phyloP scores from a whole-genome alignment of 352 stramenopile genomes.

The Pythium scleroteichum region DNA sequence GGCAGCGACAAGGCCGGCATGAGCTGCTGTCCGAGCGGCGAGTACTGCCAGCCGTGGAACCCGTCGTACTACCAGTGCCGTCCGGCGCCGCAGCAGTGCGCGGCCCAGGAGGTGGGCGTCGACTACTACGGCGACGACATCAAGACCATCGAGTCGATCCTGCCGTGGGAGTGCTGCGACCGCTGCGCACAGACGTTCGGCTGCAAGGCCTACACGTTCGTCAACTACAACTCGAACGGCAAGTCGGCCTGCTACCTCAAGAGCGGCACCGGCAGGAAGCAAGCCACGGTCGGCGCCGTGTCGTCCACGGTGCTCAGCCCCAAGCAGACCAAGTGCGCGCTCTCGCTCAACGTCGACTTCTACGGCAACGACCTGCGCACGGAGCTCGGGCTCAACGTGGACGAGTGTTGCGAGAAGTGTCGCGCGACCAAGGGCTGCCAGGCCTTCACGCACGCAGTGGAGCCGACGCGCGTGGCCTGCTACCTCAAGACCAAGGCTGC shows the following conservation, averaged over 20 bases:
- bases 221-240: slow-evolving; percentile 37
- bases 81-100: slow-evolving; percentile 30
- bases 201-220: slow-evolving; percentile 54
- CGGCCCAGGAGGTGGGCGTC: slow-evolving; percentile 34
- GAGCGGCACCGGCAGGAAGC: slow-evolving; percentile 12
- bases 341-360: slow-evolving; percentile 31
- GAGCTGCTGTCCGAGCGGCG: slow-evolving; percentile 37
- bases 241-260: slow-evolving; percentile 30
- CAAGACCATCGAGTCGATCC: slow-evolving; percentile 33
- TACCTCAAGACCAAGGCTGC: slow-evolving; percentile 43
- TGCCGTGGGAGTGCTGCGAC: slow-evolving; percentile 41
- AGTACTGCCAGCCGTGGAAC: slow-evolving; percentile 54
- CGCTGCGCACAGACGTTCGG: slow-evolving; percentile 31
- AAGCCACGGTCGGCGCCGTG: slow-evolving; percentile 4
- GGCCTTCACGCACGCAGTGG: slow-evolving; percentile 50
- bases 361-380: slow-evolving; percentile 47
- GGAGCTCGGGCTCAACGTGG: slow-evolving; percentile 34
- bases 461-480: slow-evolving; percentile 39
- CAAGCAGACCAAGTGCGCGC: slow-evolving; percentile 1
- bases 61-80: slow-evolving; percentile 43
- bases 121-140: slow-evolving; percentile 44
- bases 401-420: slow-evolving; percentile 50
- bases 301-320: slow-evolving; percentile 5
- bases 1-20: slow-evolving; percentile 22
- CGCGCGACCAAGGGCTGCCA: slow-evolving; percentile 39